Conservation (phyloP, 192 early-diverging fungal genomes). For the Obelidium mucronatum region DNA sequence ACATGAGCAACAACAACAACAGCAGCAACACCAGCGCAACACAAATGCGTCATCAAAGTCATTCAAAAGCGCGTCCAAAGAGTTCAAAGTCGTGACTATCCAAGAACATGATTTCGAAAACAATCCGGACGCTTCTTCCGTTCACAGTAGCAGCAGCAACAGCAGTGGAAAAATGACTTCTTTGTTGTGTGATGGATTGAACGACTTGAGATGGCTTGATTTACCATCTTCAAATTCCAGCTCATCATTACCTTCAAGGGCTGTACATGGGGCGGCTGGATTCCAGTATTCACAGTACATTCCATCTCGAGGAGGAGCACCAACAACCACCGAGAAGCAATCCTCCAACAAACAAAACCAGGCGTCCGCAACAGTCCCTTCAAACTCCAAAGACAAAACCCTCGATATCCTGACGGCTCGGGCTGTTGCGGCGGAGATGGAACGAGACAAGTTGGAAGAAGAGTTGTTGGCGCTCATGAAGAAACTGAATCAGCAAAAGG, state of each 20-base stretch:
- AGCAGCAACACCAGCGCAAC: neutral
- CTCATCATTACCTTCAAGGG: neutral
- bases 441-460: conserved; percentile 24
- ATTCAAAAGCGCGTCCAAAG: neutral
- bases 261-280: neutral
- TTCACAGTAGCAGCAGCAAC: too few relatives aligned
- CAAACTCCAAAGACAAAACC: neutral
- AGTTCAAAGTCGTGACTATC: neutral
- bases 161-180: too few relatives aligned
- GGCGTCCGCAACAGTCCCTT: too few relatives aligned
- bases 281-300: neutral
- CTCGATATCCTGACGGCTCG: conserved; percentile 15
- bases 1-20: neutral
- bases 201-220: neutral
- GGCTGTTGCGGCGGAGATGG: conserved; percentile 7
- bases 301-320: neutral
- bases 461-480: conserved; percentile 23
- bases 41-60: neutral
- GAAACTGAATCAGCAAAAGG: neutral
- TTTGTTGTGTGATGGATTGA: neutral
- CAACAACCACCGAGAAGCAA: neutral
- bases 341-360: neutral
- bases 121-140: too few relatives aligned
- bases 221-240: neutral
- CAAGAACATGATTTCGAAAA: neutral